These are phyloP conservation scores for Phaeosphaeriaceae sp. DNA, from an alignment of 2,329 filamentous ascomycete genomes.

Conservation along the genomic window DNA sequence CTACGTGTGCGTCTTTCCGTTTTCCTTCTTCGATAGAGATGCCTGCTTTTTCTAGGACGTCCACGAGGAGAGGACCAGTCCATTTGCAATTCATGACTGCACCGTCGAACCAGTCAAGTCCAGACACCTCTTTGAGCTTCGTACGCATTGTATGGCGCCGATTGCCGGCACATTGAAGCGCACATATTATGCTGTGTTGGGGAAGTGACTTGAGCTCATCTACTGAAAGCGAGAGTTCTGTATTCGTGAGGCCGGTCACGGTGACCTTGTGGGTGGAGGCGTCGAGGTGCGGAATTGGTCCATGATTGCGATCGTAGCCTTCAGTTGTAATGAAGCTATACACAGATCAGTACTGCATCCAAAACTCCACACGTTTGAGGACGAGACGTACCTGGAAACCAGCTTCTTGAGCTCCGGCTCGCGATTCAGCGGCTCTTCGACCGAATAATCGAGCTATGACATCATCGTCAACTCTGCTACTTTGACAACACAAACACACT, in stretches of 20 bases:
- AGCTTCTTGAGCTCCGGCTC: constrained; percentile 56
- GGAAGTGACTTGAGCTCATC: constrained; percentile 56
- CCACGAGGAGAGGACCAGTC: constrained; percentile 58
- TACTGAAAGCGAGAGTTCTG: constrained; percentile 55
- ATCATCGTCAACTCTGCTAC: constrained; percentile 16
- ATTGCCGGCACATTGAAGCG: constrained; percentile 67
- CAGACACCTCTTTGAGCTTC: constrained; percentile 63
- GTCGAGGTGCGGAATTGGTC: constrained; percentile 58
- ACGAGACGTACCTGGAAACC: constrained; percentile 49
- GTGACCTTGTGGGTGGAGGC: constrained; percentile 51
- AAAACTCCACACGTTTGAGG: not conserved
- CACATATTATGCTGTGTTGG: constrained; percentile 64
- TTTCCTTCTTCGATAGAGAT: constrained; percentile 44
- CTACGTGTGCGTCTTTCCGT: constrained; percentile 56
- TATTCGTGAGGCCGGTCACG: constrained; percentile 59
- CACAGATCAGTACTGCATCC: not conserved
- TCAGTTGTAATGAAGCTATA: constrained; percentile 57
- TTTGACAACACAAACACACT: constrained; percentile 11
- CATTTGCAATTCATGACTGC: constrained; percentile 68
- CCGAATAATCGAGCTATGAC: constrained; percentile 50
- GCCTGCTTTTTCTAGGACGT: constrained; percentile 59
- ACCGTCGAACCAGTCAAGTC: constrained; percentile 67
- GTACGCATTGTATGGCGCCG: constrained; percentile 68
- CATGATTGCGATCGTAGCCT: constrained; percentile 66
- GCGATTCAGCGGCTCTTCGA: constrained; percentile 57